Base-by-base conservation (phyloP, 2,329 filamentous ascomycete genomes). In the Calycina herbarum region DNA sequence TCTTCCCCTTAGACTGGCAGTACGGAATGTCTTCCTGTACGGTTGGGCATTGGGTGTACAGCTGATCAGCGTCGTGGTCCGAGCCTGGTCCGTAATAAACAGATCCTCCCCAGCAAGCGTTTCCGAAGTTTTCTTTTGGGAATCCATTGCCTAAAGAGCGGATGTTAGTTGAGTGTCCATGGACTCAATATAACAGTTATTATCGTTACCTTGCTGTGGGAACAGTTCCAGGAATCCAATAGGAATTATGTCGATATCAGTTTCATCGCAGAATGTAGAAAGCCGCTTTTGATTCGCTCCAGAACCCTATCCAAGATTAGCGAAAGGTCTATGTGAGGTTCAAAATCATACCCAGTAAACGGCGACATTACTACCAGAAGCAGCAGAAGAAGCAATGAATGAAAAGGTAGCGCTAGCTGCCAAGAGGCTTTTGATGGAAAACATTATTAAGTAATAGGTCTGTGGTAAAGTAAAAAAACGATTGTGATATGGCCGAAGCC, bases 191-290 rank as follows among this genome's bases (percentile, higher is more conserved):
- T n/a, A n/a, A 33, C 7, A 7, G 1, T 10, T 10, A 10, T 1
- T 27, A 11, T 11, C 11, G 11, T 51, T 24, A 51, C 45, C 45
- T 51, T 81, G 77, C 5, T 75, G 72, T 11, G 79, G 78, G 68
- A 81, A 82, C 4, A 77, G 70, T 62, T 79, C 71, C 24, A 81
- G 76, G 67, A 81, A 82, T 2, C 76, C 79, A 4, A 82, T 72
- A 15, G 80, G 74, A 66, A 82, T 81, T 15, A 81, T 75, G 64
- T 82, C 80, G 59, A 81, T 76, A 29, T 71, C 73, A 0, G 77
- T 69, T 57, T 79, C 73, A 33, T 78, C 72, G 68, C 79, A 82
- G 67, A 79, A 80, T 3, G 73, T 69, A n/a, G 71, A 68, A 29
- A 82, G 73, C n/a, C 71, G 68, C 20, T 71, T 64, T 68, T 81